These are phyloP conservation scores for Dryas alaskensis DNA, from an alignment of 306 rosid genomes.

Conservation along the genomic window DNA sequence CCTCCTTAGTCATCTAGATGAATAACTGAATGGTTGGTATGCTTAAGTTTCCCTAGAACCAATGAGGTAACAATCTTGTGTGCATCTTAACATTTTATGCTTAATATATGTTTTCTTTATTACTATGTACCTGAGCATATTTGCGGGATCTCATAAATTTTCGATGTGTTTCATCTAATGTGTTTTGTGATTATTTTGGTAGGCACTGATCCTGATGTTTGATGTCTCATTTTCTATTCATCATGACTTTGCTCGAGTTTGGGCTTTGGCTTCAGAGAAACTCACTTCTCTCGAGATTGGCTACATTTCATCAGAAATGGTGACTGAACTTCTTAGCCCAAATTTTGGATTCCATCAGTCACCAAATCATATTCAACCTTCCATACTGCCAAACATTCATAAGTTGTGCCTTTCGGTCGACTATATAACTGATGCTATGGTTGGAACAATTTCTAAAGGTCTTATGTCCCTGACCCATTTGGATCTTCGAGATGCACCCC, in stretches of 20 bases:
- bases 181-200: slow-evolving; percentile 25
- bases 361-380: slow-evolving; percentile 42
- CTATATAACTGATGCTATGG: slow-evolving; percentile 84
- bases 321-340: slow-evolving; percentile 80
- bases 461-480: slow-evolving; percentile 66
- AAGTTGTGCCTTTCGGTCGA: slow-evolving; percentile 84
- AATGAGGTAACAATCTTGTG: not conserved
- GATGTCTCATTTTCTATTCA: slow-evolving; percentile 76
- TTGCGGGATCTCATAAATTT: slow-evolving; percentile 7
- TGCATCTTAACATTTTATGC: not conserved
- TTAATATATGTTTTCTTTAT: not conserved
- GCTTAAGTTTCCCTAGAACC: too few relatives aligned
- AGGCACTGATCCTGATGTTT: slow-evolving; percentile 82
- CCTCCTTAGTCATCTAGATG: not conserved
- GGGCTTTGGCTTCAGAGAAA: slow-evolving; percentile 80
- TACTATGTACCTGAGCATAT: not conserved
- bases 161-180: slow-evolving; percentile 29
- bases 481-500: slow-evolving; percentile 91
- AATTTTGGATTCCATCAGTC: slow-evolving; percentile 51
- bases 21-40: not conserved
- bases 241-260: slow-evolving; percentile 64
- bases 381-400: slow-evolving; percentile 65
- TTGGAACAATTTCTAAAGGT: slow-evolving; percentile 64
- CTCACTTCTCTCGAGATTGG: slow-evolving; percentile 85
- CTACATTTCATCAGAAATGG: slow-evolving; percentile 71